Conservation (phyloP, 257 asterid genomes). For the Gynochthodes officinalis region DNA sequence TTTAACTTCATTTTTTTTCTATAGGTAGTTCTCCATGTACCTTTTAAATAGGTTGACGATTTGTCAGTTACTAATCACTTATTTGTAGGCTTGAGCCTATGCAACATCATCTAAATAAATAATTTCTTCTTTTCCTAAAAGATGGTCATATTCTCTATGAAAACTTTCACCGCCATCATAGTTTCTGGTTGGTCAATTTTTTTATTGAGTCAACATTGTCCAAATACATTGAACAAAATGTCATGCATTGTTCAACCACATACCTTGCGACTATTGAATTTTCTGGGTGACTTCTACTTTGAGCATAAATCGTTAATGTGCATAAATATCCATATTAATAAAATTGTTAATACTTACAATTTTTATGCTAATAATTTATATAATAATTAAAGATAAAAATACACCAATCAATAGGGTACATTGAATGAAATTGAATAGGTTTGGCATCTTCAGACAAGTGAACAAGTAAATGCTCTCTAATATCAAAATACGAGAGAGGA, state of each 20-base stretch:
- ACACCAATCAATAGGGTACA: constrained; percentile 11
- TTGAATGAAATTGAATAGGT: too few species aligned
- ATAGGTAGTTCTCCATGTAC: too few species aligned
- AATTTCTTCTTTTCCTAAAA: neutral
- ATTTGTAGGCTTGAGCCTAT: constrained; percentile 8
- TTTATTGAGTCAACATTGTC: constrained; percentile 14
- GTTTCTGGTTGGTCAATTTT: neutral
- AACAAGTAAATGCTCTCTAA: constrained; percentile 5
- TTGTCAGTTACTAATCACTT: neutral
- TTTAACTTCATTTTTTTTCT: too few species aligned
- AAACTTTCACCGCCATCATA: neutral
- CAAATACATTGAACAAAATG: constrained; percentile 18
- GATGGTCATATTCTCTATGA: neutral
- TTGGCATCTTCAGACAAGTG: constrained; percentile 5
- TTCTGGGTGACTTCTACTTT: constrained; percentile 1
- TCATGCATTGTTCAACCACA: constrained; percentile 20
- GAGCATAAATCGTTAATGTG: constrained; percentile 9
- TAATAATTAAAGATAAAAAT: neutral
- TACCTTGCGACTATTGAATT: too few species aligned
- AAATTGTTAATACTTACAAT: neutral
- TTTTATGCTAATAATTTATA: neutral
- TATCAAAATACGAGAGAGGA: constrained; percentile 9
- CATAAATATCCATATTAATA: neutral
- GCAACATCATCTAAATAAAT: neutral
- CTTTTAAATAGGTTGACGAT: neutral